Conservation (phyloP, 2,329 filamentous ascomycete genomes). For the Penicillium brevicompactum region DNA sequence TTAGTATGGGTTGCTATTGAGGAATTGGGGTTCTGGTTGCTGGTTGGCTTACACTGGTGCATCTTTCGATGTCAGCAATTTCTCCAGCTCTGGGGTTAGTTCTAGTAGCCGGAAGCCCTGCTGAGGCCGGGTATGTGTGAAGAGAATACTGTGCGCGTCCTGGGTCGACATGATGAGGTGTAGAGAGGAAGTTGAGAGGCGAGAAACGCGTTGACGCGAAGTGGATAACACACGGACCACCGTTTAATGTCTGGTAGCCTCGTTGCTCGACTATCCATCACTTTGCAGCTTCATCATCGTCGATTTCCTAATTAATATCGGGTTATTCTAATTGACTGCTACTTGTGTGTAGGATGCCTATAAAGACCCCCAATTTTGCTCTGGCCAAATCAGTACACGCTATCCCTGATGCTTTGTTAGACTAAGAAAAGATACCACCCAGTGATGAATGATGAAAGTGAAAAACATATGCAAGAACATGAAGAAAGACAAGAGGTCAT, state of each 20-base stretch:
- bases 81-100: conserved; percentile 59
- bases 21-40: not conserved
- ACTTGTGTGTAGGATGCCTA: not conserved
- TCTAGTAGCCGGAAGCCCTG: conserved; percentile 62
- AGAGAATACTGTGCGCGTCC: conserved; percentile 37
- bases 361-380: not conserved
- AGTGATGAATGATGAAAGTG: conserved; percentile 9
- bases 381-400: conserved; percentile 13
- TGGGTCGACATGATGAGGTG: conserved; percentile 41
- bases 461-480: conserved; percentile 10
- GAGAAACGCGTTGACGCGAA: conserved; percentile 17
- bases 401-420: conserved; percentile 19
- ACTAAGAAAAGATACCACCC: conserved; percentile 7
- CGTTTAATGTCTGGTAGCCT: conserved; percentile 22
- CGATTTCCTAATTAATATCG: too few relatives aligned
- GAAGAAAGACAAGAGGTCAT: conserved; percentile 2
- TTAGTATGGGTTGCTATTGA: not conserved
- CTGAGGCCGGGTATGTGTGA: conserved; percentile 47
- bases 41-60: conserved; percentile 35
- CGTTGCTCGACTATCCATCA: too few relatives aligned
- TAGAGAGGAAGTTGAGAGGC: not conserved
- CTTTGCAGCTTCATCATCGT: conserved; percentile 5
- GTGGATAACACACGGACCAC: conserved; percentile 33
- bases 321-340: too few relatives aligned
- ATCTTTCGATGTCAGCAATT: conserved; percentile 54